These are phyloP conservation scores for Venturia pyrina DNA, from an alignment of 2,329 filamentous ascomycete genomes.

Conservation along the genomic window DNA sequence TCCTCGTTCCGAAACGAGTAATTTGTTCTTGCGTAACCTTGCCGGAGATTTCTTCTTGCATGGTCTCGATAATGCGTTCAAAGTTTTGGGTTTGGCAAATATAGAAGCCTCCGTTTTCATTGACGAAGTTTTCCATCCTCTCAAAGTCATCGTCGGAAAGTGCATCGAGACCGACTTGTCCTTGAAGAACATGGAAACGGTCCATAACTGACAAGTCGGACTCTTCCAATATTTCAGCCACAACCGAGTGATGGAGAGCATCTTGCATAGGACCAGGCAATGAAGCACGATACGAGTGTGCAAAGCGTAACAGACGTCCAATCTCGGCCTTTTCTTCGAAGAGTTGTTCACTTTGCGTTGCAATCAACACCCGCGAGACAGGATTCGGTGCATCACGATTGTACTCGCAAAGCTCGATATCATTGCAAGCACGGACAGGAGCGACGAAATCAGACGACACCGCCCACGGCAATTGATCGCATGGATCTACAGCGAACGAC, in stretches of 20 bases:
- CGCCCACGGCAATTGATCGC: conserved; percentile 68
- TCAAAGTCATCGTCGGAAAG: conserved; percentile 63
- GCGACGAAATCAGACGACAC: conserved; percentile 74
- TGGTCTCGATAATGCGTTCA: conserved; percentile 20
- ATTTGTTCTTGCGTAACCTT: conserved; percentile 38
- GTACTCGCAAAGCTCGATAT: conserved; percentile 48
- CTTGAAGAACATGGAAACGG: conserved; percentile 11
- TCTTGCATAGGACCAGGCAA: neutral
- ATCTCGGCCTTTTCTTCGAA: conserved; percentile 10
- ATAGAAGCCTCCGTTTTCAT: conserved; percentile 50
- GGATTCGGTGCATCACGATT: neutral
- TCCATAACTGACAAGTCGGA: conserved; percentile 2
- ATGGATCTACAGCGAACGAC: conserved; percentile 63
- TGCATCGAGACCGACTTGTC: neutral
- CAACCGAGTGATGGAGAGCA: neutral
- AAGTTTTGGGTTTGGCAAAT: conserved; percentile 41
- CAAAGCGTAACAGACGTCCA: neutral
- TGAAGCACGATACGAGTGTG: neutral
- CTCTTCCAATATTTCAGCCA: conserved; percentile 6
- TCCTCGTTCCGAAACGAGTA: conserved; percentile 65
- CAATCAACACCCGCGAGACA: neutral
- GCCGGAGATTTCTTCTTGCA: conserved; percentile 22
- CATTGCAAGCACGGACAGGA: conserved; percentile 68
- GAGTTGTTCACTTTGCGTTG: neutral
- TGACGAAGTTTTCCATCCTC: conserved; percentile 58